Evolutionary conservation across 148 eudicot genomes (phyloP), one percentile per base, ranked within the genome.

Genomic region (Vaccinium vitisidaea): DNA sequence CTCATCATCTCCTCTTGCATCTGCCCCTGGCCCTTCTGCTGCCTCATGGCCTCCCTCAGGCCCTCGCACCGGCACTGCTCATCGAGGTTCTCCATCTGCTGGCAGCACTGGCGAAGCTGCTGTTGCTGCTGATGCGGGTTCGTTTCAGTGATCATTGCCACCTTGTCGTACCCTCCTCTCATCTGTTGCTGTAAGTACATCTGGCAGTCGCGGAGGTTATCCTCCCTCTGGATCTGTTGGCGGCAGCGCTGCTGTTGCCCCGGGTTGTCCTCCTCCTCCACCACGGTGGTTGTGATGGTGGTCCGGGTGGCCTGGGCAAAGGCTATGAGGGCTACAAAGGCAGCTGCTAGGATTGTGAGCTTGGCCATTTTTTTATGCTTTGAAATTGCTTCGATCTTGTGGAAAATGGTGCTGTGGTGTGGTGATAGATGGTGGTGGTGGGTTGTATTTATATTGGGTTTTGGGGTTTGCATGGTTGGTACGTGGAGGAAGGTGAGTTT

Each of bases 41-140:
- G 61, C 61, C 85, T 84, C 12, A 85, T 65, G 54, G 84, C 77
- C 83, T 71, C 61, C 80, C 54, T 85, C 18, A 91, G 2, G 11
- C 39, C 84, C 84, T 83, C 82, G 32, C 93, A 91, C 4, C 83
- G 70, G 70, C 91, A 91, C n/a, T 85, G 63, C 50, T 77, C 76
- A 16, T 84, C 86, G 59, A 91, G 75, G 30, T 69, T 80, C 75
- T 61, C 75, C 46, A 89, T 27, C 30, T n/a, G n/a, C n/a, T n/a
- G n/a, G n/a, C n/a, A n/a, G n/a, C n/a, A n/a, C n/a, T n/a, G n/a
- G n/a, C n/a, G n/a, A n/a, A n/a, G n/a, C n/a, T n/a, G n/a, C n/a
- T n/a, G n/a, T n/a, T n/a, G n/a, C n/a, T n/a, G n/a, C n/a, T n/a
- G n/a, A n/a, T n/a, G n/a, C n/a, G 30, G 30, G 30, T 27, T 27